Evolutionary conservation across 768 basidiomycete genomes (phyloP), one percentile per base, ranked within the genome.

Genomic region (Xanthoconium purpureum): DNA sequence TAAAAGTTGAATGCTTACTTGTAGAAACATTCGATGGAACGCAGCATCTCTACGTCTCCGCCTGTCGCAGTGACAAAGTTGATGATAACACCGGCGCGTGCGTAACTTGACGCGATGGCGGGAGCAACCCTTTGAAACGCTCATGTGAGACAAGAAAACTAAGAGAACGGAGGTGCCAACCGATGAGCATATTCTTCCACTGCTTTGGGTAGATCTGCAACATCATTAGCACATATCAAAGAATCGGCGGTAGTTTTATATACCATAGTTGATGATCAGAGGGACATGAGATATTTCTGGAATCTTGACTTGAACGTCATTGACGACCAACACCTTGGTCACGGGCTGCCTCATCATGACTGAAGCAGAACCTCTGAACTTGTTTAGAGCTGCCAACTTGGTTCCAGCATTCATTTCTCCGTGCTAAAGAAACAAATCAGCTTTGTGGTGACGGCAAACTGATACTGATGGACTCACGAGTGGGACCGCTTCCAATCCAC

Each of bases 1-100:
- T 29, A 37, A 39, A 24, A 32, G 1, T 37, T 36, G 37, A 32
- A 70, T 72, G 57, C 83, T 62, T 62, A 92, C 91, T 93, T 93
- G 81, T 96, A 98, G 77, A 94, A 96, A 81, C 94, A 96, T 78
- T 98, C 96, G 80, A 98, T 98, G 63, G 91, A 91, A 67, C 96
- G 84, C 59, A 98, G 77, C 94, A 98, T 97, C 77, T 98, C 96
- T 53, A 98, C 95, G 71, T 98, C 96, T 40, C 94, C 95, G 32
- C 95, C 94, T 14, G 94, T 94, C 52, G 95, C 96, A 54, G 95
- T 97, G 59, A 98, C 95, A 65, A 98, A 94, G 72, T 96, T 98
- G 68, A 99, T 82, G 57, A 97, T 82, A 51, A 98, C 90, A 30
- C 96, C 97, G 53, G 93, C 89, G 50, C 93, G 87, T 39, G 87